Evolutionary conservation across 1,284 basidiomycete species (phyloP).

Genomic region (Blastosporella zonata): DNA sequence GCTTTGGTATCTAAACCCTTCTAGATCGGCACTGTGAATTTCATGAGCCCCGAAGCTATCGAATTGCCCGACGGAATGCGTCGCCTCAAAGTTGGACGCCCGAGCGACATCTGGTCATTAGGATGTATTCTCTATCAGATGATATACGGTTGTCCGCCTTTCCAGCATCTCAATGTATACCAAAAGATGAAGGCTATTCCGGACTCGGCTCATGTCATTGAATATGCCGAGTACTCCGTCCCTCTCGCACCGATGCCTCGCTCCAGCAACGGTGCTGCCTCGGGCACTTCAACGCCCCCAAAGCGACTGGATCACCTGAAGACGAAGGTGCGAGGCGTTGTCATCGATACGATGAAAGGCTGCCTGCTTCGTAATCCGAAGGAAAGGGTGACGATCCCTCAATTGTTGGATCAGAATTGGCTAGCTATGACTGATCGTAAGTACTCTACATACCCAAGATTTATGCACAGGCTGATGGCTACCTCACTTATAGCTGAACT

Average conservation of each 20-base stretch:
- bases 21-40: conserved; percentile 91
- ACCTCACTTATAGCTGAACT: conserved; percentile 26
- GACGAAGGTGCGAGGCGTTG: conserved; percentile 60
- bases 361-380: conserved; percentile 76
- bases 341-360: conserved; percentile 72
- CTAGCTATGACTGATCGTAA: conserved; percentile 50
- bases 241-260: conserved; percentile 46
- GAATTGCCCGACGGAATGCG: conserved; percentile 77
- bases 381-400: conserved; percentile 79
- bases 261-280: conserved; percentile 21
- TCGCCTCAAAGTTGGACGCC: conserved; percentile 78
- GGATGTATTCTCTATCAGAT: conserved; percentile 98
- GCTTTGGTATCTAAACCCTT: neutral
- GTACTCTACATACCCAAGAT: conserved; percentile 13
- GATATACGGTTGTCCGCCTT: conserved; percentile 94
- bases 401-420: conserved; percentile 67
- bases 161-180: conserved; percentile 79
- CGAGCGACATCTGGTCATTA: conserved; percentile 95
- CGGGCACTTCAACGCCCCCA: conserved; percentile 38
- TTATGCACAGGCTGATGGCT: conserved; percentile 4
- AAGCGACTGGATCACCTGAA: conserved; percentile 62
- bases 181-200: conserved; percentile 90
- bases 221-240: conserved; percentile 66
- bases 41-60: conserved; percentile 94
- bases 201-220: conserved; percentile 67